Conservation (phyloP, 768 basidiomycete genomes). For the Amanita subjunquillea region DNA sequence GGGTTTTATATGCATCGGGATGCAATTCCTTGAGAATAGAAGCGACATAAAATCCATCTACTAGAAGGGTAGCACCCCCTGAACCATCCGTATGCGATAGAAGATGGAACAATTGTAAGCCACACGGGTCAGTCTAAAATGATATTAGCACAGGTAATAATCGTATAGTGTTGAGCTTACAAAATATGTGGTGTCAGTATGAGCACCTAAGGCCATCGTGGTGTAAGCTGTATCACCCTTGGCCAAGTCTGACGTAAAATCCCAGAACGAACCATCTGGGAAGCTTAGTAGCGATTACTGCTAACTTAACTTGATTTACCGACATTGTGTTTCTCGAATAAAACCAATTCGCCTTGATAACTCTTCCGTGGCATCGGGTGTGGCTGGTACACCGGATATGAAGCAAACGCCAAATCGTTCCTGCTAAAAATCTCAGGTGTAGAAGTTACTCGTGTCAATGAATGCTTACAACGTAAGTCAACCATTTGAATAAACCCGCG, state of each 20-base stretch:
- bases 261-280: constrained; percentile 92
- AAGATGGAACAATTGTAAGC: constrained; percentile 93
- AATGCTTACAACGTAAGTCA: constrained; percentile 62
- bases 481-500: constrained; percentile 67
- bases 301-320: constrained; percentile 6
- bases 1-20: constrained; percentile 58
- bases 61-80: constrained; percentile 85
- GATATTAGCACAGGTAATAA: not conserved
- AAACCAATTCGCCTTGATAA: constrained; percentile 71
- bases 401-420: constrained; percentile 86
- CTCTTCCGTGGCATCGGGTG: constrained; percentile 76
- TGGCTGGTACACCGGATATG: constrained; percentile 68
- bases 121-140: constrained; percentile 79
- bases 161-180: constrained; percentile 14
- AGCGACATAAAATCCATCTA: constrained; percentile 92
- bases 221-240: constrained; percentile 96
- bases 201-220: constrained; percentile 75
- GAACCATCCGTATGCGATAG: constrained; percentile 72
- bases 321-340: constrained; percentile 74
- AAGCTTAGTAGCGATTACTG: constrained; percentile 1
- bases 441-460: not conserved
- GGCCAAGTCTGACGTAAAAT: constrained; percentile 85
- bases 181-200: constrained; percentile 62
- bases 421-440: constrained; percentile 25
- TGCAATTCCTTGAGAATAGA: constrained; percentile 63